A percentile compares a stretch with the other conserved stretches of the same genome.
Evolutionary conservation across 345 rosid genomes (phyloP).

Genomic region (Camelina neglecta): DNA sequence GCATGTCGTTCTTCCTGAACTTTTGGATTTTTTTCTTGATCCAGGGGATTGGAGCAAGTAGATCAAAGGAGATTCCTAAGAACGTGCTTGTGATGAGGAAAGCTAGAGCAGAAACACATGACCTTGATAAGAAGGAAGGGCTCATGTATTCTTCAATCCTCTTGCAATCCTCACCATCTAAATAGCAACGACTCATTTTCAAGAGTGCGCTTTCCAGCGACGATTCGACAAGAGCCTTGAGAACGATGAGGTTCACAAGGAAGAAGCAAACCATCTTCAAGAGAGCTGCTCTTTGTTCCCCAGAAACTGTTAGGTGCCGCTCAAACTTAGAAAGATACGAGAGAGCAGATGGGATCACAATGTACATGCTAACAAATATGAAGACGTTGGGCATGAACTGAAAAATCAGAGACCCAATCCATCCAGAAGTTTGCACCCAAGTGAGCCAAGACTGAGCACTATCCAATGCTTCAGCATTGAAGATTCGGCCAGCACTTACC

Average conservation of each 20-base stretch:
- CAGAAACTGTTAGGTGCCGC: slow-evolving; percentile 82
- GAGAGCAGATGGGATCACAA: slow-evolving; percentile 87
- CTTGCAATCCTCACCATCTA: slow-evolving; percentile 98
- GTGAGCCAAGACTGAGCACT: slow-evolving; percentile 85
- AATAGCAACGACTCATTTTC: slow-evolving; percentile 88
- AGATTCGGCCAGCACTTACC: slow-evolving; percentile 81
- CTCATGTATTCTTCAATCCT: slow-evolving; percentile 96
- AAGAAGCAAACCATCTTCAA: slow-evolving; percentile 98
- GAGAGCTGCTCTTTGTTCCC: slow-evolving; percentile 94
- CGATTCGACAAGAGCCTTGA: slow-evolving; percentile 89
- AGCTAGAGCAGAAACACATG: slow-evolving; percentile 94
- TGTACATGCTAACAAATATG: slow-evolving; percentile 92
- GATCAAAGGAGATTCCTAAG: slow-evolving; percentile 89
- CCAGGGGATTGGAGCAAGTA: slow-evolving; percentile 96
- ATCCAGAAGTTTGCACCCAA: slow-evolving; percentile 92
- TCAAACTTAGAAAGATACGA: slow-evolving; percentile 94
- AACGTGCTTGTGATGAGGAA: slow-evolving; percentile 93
- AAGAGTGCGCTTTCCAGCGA: slow-evolving; percentile 85
- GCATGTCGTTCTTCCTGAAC: slow-evolving; percentile 94
- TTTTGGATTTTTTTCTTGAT: slow-evolving; percentile 87
- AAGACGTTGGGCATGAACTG: slow-evolving; percentile 95
- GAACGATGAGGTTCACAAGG: slow-evolving; percentile 89
- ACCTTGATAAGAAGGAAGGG: slow-evolving; percentile 85
- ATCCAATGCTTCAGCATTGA: slow-evolving; percentile 94
- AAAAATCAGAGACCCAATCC: slow-evolving; percentile 90